Conservation (phyloP, 192 early-diverging fungal species). For the Umbelopsis sp. region DNA sequence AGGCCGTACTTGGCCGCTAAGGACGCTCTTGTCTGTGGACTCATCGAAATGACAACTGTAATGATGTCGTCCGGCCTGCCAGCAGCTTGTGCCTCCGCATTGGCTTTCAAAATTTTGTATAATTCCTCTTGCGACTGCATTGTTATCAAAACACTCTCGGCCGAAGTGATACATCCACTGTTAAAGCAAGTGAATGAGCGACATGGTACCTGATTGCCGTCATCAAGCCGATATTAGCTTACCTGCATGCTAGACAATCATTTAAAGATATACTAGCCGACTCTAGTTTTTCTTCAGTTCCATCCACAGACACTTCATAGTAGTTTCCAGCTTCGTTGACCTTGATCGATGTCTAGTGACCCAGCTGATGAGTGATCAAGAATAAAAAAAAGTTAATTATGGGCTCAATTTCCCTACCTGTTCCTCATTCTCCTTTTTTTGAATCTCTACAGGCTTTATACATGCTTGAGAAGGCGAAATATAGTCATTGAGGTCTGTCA, state of each 20-base stretch:
- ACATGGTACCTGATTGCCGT: not conserved
- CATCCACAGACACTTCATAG: slow-evolving; percentile 91
- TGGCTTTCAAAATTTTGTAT: slow-evolving; percentile 63
- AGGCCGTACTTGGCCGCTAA: slow-evolving; percentile 85
- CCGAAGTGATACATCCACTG: slow-evolving; percentile 97
- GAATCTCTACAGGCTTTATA: slow-evolving; percentile 90
- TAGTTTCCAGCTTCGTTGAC: slow-evolving; percentile 78
- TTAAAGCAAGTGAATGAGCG: not conserved
- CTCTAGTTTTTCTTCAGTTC: slow-evolving; percentile 81
- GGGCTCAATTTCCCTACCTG: slow-evolving; percentile 33
- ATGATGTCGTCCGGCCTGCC: slow-evolving; percentile 41
- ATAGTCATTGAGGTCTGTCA: slow-evolving; percentile 97
- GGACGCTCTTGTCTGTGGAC: slow-evolving; percentile 90
- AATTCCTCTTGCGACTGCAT: slow-evolving; percentile 94
- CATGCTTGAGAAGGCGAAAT: slow-evolving; percentile 97
- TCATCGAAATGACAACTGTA: slow-evolving; percentile 84
- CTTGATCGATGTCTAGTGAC: slow-evolving; percentile 65
- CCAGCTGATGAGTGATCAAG: slow-evolving; percentile 6
- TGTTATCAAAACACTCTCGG: slow-evolving; percentile 91
- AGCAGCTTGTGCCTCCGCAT: slow-evolving; percentile 42
- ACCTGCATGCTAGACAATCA: slow-evolving; percentile 98
- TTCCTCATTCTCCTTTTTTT: slow-evolving; percentile 56
- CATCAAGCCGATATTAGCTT: slow-evolving; percentile 3
- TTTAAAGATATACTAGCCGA: slow-evolving; percentile 87
- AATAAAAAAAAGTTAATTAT: not conserved